Evolutionary conservation across 176 grass and related monocot genomes (phyloP).

Genomic region (Ampelocalamus luodianensis): DNA sequence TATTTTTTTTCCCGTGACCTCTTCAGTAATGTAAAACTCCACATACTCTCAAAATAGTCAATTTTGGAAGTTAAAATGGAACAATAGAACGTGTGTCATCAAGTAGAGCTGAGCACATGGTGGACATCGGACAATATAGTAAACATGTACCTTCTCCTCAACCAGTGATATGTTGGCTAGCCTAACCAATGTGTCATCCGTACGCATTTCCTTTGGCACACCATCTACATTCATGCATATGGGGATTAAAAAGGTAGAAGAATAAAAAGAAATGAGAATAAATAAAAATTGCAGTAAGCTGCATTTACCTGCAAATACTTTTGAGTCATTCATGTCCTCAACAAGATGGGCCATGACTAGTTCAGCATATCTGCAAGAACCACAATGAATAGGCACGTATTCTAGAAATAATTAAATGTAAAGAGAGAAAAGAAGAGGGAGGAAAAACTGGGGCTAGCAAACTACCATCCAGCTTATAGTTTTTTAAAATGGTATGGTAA

Average conservation of each 20-base stretch:
- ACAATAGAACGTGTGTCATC: background rate
- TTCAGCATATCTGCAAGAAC: slow-evolving; percentile 76
- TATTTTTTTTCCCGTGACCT: slow-evolving; percentile 15
- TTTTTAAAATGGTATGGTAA: background rate
- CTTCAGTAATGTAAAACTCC: slow-evolving; percentile 36
- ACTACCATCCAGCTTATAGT: background rate
- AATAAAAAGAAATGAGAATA: slow-evolving; percentile 38
- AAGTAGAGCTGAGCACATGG: slow-evolving; percentile 19
- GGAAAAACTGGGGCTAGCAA: background rate
- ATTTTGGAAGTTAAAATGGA: slow-evolving; percentile 28
- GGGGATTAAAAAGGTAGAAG: slow-evolving; percentile 40
- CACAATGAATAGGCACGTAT: slow-evolving; percentile 8
- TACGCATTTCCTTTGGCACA: slow-evolving; percentile 87
- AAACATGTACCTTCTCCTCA: slow-evolving; percentile 84
- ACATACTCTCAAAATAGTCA: slow-evolving; percentile 28
- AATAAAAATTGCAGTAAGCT: slow-evolving; percentile 33
- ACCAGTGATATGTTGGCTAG: slow-evolving; percentile 85
- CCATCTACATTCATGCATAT: slow-evolving; percentile 72
- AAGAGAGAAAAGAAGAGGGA: slow-evolving; percentile 13
- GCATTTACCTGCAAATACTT: slow-evolving; percentile 73
- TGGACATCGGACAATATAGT: slow-evolving; percentile 3
- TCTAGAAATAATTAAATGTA: slow-evolving; percentile 36
- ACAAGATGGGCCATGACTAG: slow-evolving; percentile 88
- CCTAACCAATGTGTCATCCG: slow-evolving; percentile 82
- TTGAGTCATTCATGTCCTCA: slow-evolving; percentile 71